phyloP scores from a whole-genome alignment of 306 rosid species.

The Cicer yamashitae region DNA sequence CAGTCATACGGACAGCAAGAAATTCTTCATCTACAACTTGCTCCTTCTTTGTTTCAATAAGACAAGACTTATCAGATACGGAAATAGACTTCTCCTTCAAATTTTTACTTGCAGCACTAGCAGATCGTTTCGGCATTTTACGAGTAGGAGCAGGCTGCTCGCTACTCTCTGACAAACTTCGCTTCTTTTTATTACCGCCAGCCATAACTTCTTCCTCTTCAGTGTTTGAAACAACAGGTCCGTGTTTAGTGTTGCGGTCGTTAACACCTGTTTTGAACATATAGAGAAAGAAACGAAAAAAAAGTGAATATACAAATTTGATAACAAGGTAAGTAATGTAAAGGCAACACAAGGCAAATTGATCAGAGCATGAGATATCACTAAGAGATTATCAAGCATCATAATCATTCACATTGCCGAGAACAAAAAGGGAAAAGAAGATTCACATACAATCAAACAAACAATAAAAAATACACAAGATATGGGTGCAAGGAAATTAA shows the following conservation, averaged over 20 bases:
- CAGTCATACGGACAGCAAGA: conserved; percentile 68
- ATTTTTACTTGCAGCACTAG: conserved; percentile 75
- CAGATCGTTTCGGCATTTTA: conserved; percentile 90
- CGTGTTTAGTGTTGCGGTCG: conserved; percentile 44
- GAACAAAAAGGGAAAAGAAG: not conserved
- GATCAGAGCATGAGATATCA: not conserved
- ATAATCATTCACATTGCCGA: conserved; percentile 9
- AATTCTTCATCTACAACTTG: conserved; percentile 68
- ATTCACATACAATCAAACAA: not conserved
- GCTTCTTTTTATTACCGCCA: conserved; percentile 58
- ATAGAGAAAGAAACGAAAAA: not conserved
- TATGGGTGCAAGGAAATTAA: conserved; percentile 14
- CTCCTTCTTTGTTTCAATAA: conserved; percentile 66
- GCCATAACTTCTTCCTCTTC: conserved; percentile 48
- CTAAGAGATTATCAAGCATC: conserved; percentile 15
- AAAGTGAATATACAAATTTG: not conserved
- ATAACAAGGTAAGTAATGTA: not conserved
- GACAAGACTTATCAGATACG: conserved; percentile 57
- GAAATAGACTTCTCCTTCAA: conserved; percentile 68
- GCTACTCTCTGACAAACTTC: conserved; percentile 48
- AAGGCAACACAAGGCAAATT: not conserved
- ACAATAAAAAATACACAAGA: not conserved
- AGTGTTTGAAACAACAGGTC: conserved; percentile 27
- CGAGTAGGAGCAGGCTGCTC: conserved; percentile 62
- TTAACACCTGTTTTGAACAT: conserved; percentile 43